Base-by-base conservation (phyloP, 225 moss, liverwort and hornwort species). In the Sphagnum contortum region DNA sequence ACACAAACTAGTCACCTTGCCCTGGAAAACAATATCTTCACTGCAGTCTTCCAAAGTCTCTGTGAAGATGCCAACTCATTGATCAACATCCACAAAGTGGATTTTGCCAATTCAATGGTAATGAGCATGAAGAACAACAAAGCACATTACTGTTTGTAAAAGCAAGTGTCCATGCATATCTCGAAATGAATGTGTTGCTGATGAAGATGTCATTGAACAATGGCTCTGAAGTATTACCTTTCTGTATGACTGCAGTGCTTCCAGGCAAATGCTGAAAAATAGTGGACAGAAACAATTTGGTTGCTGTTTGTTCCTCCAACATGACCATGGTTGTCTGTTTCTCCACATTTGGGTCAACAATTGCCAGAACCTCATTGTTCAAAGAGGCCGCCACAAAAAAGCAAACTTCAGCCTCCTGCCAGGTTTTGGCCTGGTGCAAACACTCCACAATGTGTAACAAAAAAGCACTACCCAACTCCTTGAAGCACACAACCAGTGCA, bases 321-420 rank as follows among this genome's bases (percentile, higher is more conserved):
- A 69, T 67, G 57, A 62, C 72, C 5, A 59, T 45, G 8, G 12
- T 50, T 47, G 49, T 64, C 4, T 49, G 48, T n/a, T 47, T 46
- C 57, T 48, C 5, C 13, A 48, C 5, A 55, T n/a, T 12, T 56
- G 50, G 47, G 53, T 69, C 70, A 52, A 76, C 62, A 44, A 63
- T 44, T 13, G 72, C 61, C 29, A 77, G 66, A 65, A 87, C 75
- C 73, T 83, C 76, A 29, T 68, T 62, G 64, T 71, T 75, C 63
- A 87, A 64, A 48, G 80, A 70, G 57, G 72, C 77, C 12, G 79
- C 75, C 9, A 74, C 75, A 64, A 75, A 83, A 48, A 87, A 64
- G 57, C 75, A 83, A 55, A 78, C 77, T 73, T 87, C 86, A 46
- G 82, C 73, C 14, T 75, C 68, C 66, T 87, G 80, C 86, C 82